These are phyloP conservation scores for Kandelia obovata DNA, from an alignment of 345 rosid species.

Conservation along the genomic window DNA sequence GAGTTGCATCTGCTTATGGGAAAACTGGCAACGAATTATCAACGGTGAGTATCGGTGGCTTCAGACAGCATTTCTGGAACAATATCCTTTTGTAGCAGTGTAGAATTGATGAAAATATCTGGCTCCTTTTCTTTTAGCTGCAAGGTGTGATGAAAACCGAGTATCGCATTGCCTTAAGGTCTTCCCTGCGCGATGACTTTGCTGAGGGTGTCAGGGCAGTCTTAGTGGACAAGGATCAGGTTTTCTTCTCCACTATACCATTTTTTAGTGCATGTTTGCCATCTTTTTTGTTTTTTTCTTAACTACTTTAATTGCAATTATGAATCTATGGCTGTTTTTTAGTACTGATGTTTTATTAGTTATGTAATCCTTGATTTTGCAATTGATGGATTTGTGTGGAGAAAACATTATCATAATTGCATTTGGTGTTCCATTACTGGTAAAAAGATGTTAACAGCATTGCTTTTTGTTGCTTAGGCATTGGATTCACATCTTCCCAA, in stretches of 20 bases:
- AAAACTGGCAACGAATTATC: conserved; percentile 50
- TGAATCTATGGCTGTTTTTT: too few relatives aligned
- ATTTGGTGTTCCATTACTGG: too few relatives aligned
- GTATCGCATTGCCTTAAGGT: conserved; percentile 75
- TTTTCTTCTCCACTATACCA: conserved; percentile 20
- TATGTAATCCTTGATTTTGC: too few relatives aligned
- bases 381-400: too few relatives aligned
- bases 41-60: conserved; percentile 41
- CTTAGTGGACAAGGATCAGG: conserved; percentile 95
- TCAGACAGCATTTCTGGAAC: not conserved
- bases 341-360: too few relatives aligned
- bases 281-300: not conserved
- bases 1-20: conserved; percentile 64
- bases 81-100: not conserved
- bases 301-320: not conserved
- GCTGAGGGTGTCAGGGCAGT: conserved; percentile 94
- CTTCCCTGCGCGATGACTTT: conserved; percentile 67
- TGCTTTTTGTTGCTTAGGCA: too few relatives aligned
- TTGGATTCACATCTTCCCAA: too few relatives aligned
- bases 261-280: not conserved
- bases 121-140: conserved; percentile 41
- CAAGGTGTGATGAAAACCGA: conserved; percentile 81
- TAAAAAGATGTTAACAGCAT: too few relatives aligned
- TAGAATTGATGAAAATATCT: not conserved
- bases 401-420: too few relatives aligned